Evolutionary conservation across 352 stramenopile genomes (phyloP), one percentile per base, ranked within the genome.

Genomic region (Thalassiosira sp.): DNA sequence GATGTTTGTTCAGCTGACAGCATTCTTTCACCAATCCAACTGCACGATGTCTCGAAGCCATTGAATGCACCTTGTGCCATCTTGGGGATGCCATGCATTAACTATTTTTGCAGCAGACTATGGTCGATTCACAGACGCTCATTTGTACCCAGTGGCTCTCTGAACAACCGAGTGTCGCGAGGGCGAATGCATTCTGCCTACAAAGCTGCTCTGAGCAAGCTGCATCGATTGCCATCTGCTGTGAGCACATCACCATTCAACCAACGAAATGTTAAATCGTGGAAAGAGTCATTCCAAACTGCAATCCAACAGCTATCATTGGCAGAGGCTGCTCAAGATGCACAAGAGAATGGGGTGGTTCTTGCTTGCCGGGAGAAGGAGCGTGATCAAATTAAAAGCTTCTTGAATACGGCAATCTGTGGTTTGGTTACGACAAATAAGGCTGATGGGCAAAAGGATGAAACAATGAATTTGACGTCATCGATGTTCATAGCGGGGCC

Each of bases 401-500:
- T 93, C 72, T 77, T 93, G 11, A 59, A 62, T 43, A 71, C 43
- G 24, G 71, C 88, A 3, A 88, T 93, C 25, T 52, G 40, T 46
- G 77, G 76, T 31, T 54, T n/a, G n/a, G 54, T 57, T 31, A 28
- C 37, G 10, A 46, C 5, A 6, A 59, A 42, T 52, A 56, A 76
- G 20, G 35, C 62, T 7, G 24, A 48, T 0, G 58, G 59, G 28
- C 40, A 72, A 40, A 37, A 76, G 20, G 42, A 54, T 16, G 48
- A 20, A 27, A 49, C 24, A 3, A 69, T 70, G 61, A 45, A 24
- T 61, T 31, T 57, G 11, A 79, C 71, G 31, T 82, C 80, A 2
- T 89, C 81, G 1, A 73, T 94, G 0, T 90, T 94, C 46, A 81
- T 92, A 46, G 83, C 82, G 54, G 88, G 88, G 22, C 72, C 82